These are phyloP conservation scores for Suillus subalutaceus DNA, from an alignment of 768 basidiomycete species.

Conservation along the genomic window DNA sequence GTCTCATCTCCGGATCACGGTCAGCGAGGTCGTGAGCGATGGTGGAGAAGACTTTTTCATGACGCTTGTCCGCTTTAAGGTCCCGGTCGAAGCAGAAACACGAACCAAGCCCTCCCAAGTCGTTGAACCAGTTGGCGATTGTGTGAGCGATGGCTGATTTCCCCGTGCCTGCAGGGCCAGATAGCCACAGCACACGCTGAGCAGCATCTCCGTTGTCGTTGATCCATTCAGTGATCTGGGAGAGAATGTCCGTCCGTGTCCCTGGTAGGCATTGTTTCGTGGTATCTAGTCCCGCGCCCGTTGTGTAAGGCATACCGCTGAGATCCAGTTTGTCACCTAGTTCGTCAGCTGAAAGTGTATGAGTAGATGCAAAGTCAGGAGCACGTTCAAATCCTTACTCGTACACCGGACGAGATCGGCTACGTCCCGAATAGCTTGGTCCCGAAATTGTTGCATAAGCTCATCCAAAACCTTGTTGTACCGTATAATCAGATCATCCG, in stretches of 20 bases:
- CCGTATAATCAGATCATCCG: background rate
- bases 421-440: background rate
- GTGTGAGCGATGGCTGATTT: constrained; percentile 33
- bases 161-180: constrained; percentile 26
- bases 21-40: constrained; percentile 28
- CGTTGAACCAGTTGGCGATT: constrained; percentile 15
- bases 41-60: constrained; percentile 31
- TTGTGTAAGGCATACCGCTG: constrained; percentile 7
- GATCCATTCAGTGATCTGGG: constrained; percentile 21
- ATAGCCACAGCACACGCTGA: constrained; percentile 17
- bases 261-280: constrained; percentile 19
- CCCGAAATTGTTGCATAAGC: constrained; percentile 7
- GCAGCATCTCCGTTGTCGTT: background rate
- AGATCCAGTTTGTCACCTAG: constrained; percentile 1
- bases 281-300: background rate
- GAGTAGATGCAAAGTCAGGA: background rate
- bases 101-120: constrained; percentile 21
- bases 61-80: constrained; percentile 3
- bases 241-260: constrained; percentile 17
- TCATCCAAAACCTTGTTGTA: background rate
- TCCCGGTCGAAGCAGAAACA: constrained; percentile 21
- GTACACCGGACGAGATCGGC: background rate
- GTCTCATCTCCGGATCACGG: constrained; percentile 14
- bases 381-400: background rate
- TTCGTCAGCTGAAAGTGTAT: background rate